Evolutionary conservation across 176 grass and related monocot genomes (phyloP), one percentile per base, ranked within the genome.

Genomic region (Oryza meridionalis): DNA sequence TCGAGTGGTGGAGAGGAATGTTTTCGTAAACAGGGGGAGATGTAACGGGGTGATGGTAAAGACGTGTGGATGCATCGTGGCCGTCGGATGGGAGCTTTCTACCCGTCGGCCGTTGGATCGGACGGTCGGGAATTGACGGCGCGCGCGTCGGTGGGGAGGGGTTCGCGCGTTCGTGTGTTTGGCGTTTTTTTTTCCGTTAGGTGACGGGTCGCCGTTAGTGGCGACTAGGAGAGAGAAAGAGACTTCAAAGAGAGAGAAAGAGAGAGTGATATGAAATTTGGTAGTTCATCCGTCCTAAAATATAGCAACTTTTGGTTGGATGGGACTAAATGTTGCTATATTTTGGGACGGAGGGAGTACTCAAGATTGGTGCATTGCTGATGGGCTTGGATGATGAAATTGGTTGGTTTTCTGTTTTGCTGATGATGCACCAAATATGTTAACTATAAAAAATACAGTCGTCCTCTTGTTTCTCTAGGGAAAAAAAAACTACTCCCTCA

Each of bases 171-270:
- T 4, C 33, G 33, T 35, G 37, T 38, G 37, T 38, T 40, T 24
- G 14, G 4, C 14, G 19, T 58, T 58, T 43, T 43, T 43, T 43
- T 43, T 42, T 37, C n/a, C 14, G 31, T 63, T 86, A 74, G 84
- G 77, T n/a, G 14, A 63, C 44, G 84, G 44, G 84, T 80, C 69
- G 76, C 43, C 9, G 66, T 73, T 55, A 55, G 14, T 1, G 16
- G 53, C 17, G 17, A 58, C 53, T 46, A 13, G n/a, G 42, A 50
- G 40, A 19, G 70, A 14, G 11, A 70, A 43, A 72, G 40, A 78
- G 45, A 47, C 27, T 29, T 29, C 2, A 63, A 35, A 43, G 68
- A 55, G 50, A 49, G 35, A 37, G 63, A 58, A 42, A 55, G 50
- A 49, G 71, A 50, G 26, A 1, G 49, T 53, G 49, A 53, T 1